Conservation (phyloP, 2,329 filamentous ascomycete species). For the Xylariales sp. region DNA sequence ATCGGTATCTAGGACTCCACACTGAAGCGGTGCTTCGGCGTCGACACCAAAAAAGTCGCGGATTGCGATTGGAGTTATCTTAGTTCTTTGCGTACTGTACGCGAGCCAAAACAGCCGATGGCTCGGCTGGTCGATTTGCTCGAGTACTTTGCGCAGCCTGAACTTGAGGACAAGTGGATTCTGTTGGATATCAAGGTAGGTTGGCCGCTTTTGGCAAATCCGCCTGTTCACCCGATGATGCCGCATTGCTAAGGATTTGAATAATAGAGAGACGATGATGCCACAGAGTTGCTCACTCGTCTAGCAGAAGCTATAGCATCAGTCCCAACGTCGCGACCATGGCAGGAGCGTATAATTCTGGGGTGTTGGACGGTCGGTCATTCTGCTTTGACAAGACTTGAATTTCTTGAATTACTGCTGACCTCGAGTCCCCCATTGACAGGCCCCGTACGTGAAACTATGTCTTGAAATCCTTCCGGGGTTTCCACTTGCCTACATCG, state of each 20-base stretch:
- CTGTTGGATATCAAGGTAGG: conserved; percentile 82
- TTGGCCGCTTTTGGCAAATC: conserved; percentile 3
- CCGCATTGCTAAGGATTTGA: no score
- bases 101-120: conserved; percentile 66
- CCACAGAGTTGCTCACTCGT: conserved; percentile 64
- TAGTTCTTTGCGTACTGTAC: conserved; percentile 60
- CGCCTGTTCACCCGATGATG: no score
- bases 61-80: conserved; percentile 77
- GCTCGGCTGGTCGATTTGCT: conserved; percentile 72
- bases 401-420: not conserved
- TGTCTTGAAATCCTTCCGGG: conserved; percentile 57
- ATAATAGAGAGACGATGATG: conserved; percentile 62
- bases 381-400: conserved; percentile 5
- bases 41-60: conserved; percentile 63
- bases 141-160: conserved; percentile 62
- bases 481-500: conserved; percentile 65
- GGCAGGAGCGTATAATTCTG: conserved; percentile 70
- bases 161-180: conserved; percentile 67
- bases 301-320: conserved; percentile 60
- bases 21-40: conserved; percentile 77
- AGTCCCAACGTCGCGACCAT: conserved; percentile 48
- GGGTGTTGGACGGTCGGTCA: conserved; percentile 72
- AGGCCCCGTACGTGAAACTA: conserved; percentile 65
- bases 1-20: conserved; percentile 56
- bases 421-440: no score